Evolutionary conservation across 129 eudicot genomes (phyloP).

Genomic region (Pseudognaphalium luteoalbum): DNA sequence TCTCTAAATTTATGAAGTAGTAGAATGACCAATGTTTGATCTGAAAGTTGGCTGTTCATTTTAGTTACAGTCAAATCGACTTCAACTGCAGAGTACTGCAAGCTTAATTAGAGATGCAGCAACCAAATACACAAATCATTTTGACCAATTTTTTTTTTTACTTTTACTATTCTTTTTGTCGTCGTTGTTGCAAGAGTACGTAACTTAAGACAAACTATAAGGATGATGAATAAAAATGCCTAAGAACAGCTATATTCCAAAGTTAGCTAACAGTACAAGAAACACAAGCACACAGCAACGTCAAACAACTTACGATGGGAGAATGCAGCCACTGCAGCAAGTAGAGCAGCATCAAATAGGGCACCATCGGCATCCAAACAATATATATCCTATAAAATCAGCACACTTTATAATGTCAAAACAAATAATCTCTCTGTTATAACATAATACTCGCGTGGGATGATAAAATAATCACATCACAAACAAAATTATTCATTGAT

Average conservation of each 20-base stretch:
- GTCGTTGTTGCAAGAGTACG: background rate
- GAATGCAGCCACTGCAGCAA: conserved; percentile 87
- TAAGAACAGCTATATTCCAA: background rate
- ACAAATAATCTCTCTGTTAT: background rate
- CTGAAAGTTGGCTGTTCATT: background rate
- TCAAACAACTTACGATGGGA: conserved; percentile 67
- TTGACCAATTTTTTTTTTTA: no score
- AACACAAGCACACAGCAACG: background rate
- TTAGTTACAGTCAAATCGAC: background rate
- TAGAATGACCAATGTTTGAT: conserved; percentile 6
- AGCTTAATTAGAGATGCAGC: conserved; percentile 1
- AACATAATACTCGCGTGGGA: background rate
- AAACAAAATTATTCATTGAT: background rate
- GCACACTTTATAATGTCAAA: background rate
- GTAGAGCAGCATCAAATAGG: conserved; percentile 87
- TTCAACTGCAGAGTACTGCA: background rate
- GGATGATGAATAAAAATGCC: background rate
- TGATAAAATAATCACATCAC: background rate
- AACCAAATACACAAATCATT: background rate
- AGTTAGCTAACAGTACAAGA: background rate
- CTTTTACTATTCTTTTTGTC: background rate
- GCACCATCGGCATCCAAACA: conserved; percentile 98
- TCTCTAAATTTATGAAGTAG: conserved; percentile 11
- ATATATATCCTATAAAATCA: conserved; percentile 71
- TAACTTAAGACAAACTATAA: background rate